Evolutionary conservation across 1,284 basidiomycete genomes (phyloP), one percentile per base, ranked within the genome.

Genomic region (Boletus mariae): DNA sequence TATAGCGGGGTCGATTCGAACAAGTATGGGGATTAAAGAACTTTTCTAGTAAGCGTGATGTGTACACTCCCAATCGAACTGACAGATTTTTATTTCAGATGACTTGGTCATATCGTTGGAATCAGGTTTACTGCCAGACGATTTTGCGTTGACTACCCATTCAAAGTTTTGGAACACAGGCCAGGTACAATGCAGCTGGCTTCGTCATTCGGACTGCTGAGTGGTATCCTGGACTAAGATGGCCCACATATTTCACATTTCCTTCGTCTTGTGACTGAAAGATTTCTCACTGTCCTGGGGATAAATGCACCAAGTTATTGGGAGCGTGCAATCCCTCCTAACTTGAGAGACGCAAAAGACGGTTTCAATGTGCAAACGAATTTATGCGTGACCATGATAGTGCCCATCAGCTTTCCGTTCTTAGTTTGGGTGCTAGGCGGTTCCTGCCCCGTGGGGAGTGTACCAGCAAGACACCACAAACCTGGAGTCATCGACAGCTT

Each of bases 391-490:
- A 28, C 31, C 35, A 47, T 3, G 15, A 40, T 31, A 17, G 17
- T 54, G 57, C 65, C 69, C 69, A 71, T 74, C 72, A 74, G 73
- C 71, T 75, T 74, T 74, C 72, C 74, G 72, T 74, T 74, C 72
- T 75, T 71, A 67, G 60, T 69, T 56, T 61, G 52, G 58, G 51
- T 59, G 42, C 40, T 52, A 56, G 54, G 59, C 65, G 66, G 72
- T 73, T 74, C 65, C 73, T 73, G 49, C 60, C 62, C 20, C 51
- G 26, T 40, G 32, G 51, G 58, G 52, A 68, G 72, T 72, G 51
- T 74, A 75, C 73, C 73, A 59, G 65, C 56, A 32, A 57, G 53
- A 56, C 48, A 55, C 58, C 59, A 46, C 59, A 56, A 60, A 58
- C 66, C 57, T 53, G 45, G 61, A 57, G 59, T 73, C 71, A 73